A percentile compares a stretch with the other conserved stretches of the same genome.
Conservation (phyloP, 306 rosid genomes). For the Corylus avellana region DNA sequence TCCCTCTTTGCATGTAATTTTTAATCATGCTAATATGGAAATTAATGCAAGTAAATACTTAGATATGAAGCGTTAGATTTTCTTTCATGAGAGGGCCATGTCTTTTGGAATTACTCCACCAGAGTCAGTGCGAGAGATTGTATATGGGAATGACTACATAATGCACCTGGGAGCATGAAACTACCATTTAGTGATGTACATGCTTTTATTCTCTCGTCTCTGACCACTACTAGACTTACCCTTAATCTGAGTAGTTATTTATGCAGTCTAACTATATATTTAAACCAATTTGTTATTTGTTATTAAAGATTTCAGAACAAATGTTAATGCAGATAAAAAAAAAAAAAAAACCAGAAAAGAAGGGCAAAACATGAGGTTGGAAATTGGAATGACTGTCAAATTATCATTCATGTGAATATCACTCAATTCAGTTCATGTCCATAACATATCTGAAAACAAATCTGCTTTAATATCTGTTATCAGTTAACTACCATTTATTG, state of each 20-base stretch:
- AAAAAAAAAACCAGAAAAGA: not conserved
- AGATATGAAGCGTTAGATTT: slow-evolving; percentile 14
- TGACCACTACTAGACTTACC: not conserved
- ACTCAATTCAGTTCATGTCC: too few species aligned
- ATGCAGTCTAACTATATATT: not conserved
- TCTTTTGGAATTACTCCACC: not conserved
- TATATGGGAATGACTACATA: not conserved
- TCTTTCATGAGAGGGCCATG: not conserved
- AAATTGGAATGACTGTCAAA: not conserved
- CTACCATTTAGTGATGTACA: not conserved
- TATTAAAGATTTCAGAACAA: not conserved
- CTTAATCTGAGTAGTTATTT: not conserved
- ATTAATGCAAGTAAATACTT: not conserved
- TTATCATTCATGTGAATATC: not conserved
- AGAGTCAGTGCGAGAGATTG: not conserved
- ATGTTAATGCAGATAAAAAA: not conserved
- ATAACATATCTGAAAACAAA: too few species aligned
- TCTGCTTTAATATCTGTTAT: too few species aligned
- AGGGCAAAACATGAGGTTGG: not conserved
- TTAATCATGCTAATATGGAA: not conserved
- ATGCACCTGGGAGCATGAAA: not conserved
- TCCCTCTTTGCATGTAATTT: not conserved
- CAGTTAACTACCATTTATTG: too few species aligned
- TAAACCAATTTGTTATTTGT: not conserved
- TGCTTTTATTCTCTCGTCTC: not conserved